Evolutionary conservation across 768 basidiomycete genomes (phyloP), one percentile per base, ranked within the genome.

Genomic region (Suillus luteus): DNA sequence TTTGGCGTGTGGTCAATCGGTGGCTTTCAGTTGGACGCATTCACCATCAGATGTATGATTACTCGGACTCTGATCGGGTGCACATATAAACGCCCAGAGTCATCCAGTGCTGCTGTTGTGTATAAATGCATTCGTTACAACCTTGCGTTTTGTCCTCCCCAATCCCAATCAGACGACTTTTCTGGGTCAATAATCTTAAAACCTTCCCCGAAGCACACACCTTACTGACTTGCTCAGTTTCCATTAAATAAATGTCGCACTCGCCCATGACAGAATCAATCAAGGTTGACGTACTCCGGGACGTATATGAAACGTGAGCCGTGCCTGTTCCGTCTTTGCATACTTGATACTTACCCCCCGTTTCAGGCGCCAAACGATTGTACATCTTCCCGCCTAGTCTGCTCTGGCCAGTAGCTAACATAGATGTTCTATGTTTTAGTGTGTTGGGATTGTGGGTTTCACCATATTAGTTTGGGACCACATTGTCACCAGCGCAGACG

Each of bases 401-500:
- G 37, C 22, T 11, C 15, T 57, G 17, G 22, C 15, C n/a, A 38
- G 5, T 24, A 15, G 15, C 37, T 57, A 22, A 57, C 22, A 22
- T 40, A 2, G 19, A 7, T 40, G 5, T 38, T 3, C 22, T 55
- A 38, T 37, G 37, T 15, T 22, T 48, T 52, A 86, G 84, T 83
- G 77, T 55, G 75, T 86, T 40, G 84, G 82, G 14, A 76, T 86
- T 37, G 81, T 76, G 5, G 79, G 81, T 65, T 84, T 82, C 68
- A 78, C 79, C 1, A 70, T 83, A 22, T 72, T 86, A 12, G 64
- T 86, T 14, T 85, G 82, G 73, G 77, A 79, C 51, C 78, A 77
- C 52, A 58, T 76, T 33, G 51, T 78, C 40, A 73, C 77, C 1
- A 68, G 75, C 27, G 62, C 43, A 2, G 77, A 79, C 35, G 75